Evolutionary conservation across 257 asterid genomes (phyloP).

Genomic region (Cordia subcordata): DNA sequence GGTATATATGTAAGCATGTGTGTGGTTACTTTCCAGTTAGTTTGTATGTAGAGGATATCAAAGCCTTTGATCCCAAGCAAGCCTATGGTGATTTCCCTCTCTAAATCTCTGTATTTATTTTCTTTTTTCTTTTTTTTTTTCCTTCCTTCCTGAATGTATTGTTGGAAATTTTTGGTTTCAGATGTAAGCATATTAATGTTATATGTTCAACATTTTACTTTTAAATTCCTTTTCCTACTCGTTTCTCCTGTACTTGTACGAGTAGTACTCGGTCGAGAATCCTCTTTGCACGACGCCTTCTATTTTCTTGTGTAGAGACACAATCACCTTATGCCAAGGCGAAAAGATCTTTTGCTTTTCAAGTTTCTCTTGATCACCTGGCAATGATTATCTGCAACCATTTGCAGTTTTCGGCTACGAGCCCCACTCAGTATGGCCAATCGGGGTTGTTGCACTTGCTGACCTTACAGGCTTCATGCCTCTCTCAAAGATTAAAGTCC

Average conservation of each 20-base stretch:
- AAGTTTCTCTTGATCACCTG: too few relatives aligned
- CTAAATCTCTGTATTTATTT: not conserved
- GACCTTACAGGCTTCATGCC: constrained; percentile 86
- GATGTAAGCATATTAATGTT: too few relatives aligned
- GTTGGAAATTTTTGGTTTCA: too few relatives aligned
- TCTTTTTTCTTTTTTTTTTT: not conserved
- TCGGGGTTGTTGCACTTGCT: constrained; percentile 80
- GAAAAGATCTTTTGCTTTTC: too few relatives aligned
- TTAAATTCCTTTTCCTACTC: too few relatives aligned
- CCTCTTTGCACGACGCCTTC: too few relatives aligned
- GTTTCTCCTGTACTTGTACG: too few relatives aligned
- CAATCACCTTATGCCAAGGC: too few relatives aligned
- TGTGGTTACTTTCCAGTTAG: constrained; percentile 85
- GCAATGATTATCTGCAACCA: not conserved
- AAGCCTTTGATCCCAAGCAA: constrained; percentile 91
- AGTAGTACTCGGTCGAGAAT: too few relatives aligned
- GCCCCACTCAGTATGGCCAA: constrained; percentile 98
- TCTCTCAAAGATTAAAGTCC: constrained; percentile 71
- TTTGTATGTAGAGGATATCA: constrained; percentile 79
- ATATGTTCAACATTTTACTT: too few relatives aligned
- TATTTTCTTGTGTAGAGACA: too few relatives aligned
- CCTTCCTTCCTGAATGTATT: too few relatives aligned
- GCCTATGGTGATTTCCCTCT: constrained; percentile 58
- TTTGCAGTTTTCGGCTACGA: constrained; percentile 83
- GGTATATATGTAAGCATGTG: constrained; percentile 85